These are phyloP conservation scores for Mycena crocata DNA, from an alignment of 768 basidiomycete genomes.

Conservation along the genomic window DNA sequence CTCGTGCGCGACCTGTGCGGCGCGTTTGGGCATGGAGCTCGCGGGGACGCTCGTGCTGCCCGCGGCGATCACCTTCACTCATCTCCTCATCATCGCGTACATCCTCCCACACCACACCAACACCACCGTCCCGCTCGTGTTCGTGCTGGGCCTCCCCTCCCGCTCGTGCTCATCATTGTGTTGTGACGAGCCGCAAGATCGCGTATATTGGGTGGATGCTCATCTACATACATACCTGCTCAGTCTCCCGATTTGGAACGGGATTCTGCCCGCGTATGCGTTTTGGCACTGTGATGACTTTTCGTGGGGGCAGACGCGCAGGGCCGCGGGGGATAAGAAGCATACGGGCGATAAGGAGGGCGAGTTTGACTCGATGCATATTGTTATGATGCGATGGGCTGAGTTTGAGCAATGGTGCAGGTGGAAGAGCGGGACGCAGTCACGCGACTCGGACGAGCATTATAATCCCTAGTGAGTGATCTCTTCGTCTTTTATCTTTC, in stretches of 20 bases:
- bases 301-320: constrained; percentile 96
- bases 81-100: constrained; percentile 91
- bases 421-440: constrained; percentile 90
- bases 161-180: constrained; percentile 94
- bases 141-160: constrained; percentile 97
- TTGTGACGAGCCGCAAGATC: constrained; percentile 94
- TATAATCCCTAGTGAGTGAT: constrained; percentile 80
- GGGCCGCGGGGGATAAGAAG: constrained; percentile 76
- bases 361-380: constrained; percentile 95
- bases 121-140: constrained; percentile 91
- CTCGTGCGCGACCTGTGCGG: constrained; percentile 98
- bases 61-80: constrained; percentile 96
- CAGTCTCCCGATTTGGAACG: constrained; percentile 97
- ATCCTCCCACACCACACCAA: constrained; percentile 84
- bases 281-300: constrained; percentile 99
- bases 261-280: constrained; percentile 93
- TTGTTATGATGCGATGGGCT: constrained; percentile 99
- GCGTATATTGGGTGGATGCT: constrained; percentile 98
- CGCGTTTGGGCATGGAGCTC: constrained; percentile 98
- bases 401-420: constrained; percentile 97
- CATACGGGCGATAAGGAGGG: constrained; percentile 89
- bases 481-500: constrained; percentile 17
- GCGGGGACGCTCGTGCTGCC: constrained; percentile 96
- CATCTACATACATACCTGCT: constrained; percentile 91
- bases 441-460: constrained; percentile 77